Base-by-base conservation (phyloP, 768 basidiomycete species). In the Lactarius sp. region DNA sequence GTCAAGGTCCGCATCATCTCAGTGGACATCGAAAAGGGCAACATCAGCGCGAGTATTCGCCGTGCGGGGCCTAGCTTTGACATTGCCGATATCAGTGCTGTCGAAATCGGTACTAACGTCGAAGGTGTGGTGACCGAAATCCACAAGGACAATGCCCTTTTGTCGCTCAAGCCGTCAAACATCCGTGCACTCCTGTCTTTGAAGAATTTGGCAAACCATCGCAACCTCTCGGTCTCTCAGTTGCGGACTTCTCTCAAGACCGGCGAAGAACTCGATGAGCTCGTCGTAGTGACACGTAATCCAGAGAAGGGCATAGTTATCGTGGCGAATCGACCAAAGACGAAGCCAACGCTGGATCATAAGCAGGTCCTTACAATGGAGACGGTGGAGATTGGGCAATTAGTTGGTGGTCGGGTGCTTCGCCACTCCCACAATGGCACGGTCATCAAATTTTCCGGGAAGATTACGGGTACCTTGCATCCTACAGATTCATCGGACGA, bases 271-370 rank as follows among this genome's bases (percentile, higher is more conserved):
- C 73, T 98, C 34, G 79, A 85, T 12, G 88, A 90, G 54, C 79
- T 99, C 20, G 84, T 91, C 7, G 90, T 98, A n/a, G 89, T 94
- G 27, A 88, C 91, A 9, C 89, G 91, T 67, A 94, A 92, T 71
- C 80, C 85, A 8, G 92, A 91, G 69, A 92, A 91, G 69, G 85
- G 86, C 9, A 81, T 98, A 66, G 88, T 97, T 64, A 86, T 97
- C 65, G 90, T 94, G 39, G 87, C 88, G 55, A 87, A 82, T 69
- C 82, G 82, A 66, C 86, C 87, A 1, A 86, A 86, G 71, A 75
- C 78, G 44, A 85, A 81, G 68, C 75, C 77, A 34, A 68, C 81
- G 5, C 63, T 79, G 5, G 71, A 80, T 16, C 75, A 78, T 59
- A 87, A 84, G 68, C 75, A 72, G 27, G 70, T 79, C 2, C 68